Base-by-base conservation (phyloP, 202 grass and related monocot species). In the Panicum virgatum region DNA sequence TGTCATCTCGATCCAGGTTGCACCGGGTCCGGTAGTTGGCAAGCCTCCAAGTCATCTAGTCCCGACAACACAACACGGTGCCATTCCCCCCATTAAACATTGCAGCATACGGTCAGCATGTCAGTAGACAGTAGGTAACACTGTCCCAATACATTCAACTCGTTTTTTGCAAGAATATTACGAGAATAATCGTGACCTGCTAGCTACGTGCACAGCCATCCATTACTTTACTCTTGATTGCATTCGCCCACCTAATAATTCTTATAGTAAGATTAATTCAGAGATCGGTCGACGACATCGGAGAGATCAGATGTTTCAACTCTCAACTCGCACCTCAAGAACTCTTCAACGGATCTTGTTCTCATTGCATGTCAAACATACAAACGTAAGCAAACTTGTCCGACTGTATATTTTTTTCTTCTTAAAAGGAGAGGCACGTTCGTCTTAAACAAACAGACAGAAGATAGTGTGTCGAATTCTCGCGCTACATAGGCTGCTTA, bases 221-320 rank as follows among this genome's bases (percentile, higher is more conserved):
- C 18, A 72, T 59, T 73, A 67, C 29, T 70, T 80, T 81, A 81
- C 47, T 59, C 22, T 51, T 38, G 78, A 82, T 48, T 26, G 65
- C 48, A 77, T 50, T 68, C 50, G 2, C 20, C 52, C 46, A 82
- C 32, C 82, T 48, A 69, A n/a, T n/a, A n/a, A 67, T 58, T 50
- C 39, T 34, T 43, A 42, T 29, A 19, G 39, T 62, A 63, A 42
- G 7, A 50, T 61, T 6, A 42, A 2, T 42, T 9, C 27, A 72
- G 78, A 29, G 23, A 46, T 46, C 3, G 23, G 29, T 47, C 7
- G 40, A 65, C 72, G 70, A 72, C 63, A 46, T 77, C 77, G 36
- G 14, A 36, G 19, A 47, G 2, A 40, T 79, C 12, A 54, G 40
- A 15, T n/a, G 3, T 60, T 30, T 30, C 8, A n/a, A 6, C 47